A percentile compares a stretch with the other conserved stretches of the same genome.
These are phyloP conservation scores for Mollisiaceae sp. DNA, from an alignment of 2,329 filamentous ascomycete species.

Conservation along the genomic window DNA sequence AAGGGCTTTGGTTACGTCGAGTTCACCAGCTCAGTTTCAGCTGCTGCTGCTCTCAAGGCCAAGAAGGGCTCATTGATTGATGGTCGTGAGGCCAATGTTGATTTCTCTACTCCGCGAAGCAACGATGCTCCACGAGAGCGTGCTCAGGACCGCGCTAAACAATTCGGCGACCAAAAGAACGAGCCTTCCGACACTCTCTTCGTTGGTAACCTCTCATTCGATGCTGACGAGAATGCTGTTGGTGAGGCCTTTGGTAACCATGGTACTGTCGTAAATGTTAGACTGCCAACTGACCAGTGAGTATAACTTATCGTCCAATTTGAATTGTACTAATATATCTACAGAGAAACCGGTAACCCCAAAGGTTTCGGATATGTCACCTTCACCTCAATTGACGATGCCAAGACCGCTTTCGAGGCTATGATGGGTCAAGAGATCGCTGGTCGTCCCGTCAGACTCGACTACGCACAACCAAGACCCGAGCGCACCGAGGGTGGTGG, in stretches of 20 bases:
- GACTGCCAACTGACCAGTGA: slow-evolving; percentile 69
- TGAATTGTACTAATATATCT: slow-evolving; percentile 35
- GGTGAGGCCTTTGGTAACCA: slow-evolving; percentile 67
- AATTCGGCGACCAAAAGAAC: slow-evolving; percentile 68
- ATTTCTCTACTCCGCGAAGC: slow-evolving; percentile 68
- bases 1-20: slow-evolving; percentile 80
- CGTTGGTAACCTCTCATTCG: slow-evolving; percentile 74
- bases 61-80: slow-evolving; percentile 71
- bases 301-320: slow-evolving; percentile 27
- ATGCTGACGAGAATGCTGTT: slow-evolving; percentile 67
- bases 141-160: slow-evolving; percentile 54
- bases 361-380: slow-evolving; percentile 80
- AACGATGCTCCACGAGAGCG: slow-evolving; percentile 54
- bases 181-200: slow-evolving; percentile 72
- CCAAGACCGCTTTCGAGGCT: slow-evolving; percentile 64
- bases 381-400: slow-evolving; percentile 70
- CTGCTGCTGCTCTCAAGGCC: slow-evolving; percentile 65
- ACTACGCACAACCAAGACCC: slow-evolving; percentile 67
- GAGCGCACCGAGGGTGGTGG: slow-evolving; percentile 54
- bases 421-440: slow-evolving; percentile 68
- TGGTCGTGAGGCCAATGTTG: slow-evolving; percentile 70
- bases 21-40: slow-evolving; percentile 63
- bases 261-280: slow-evolving; percentile 68
- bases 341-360: slow-evolving; percentile 64
- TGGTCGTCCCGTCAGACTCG: slow-evolving; percentile 69